These are phyloP conservation scores for Gossypium australe DNA, from an alignment of 345 rosid genomes.

Conservation along the genomic window DNA sequence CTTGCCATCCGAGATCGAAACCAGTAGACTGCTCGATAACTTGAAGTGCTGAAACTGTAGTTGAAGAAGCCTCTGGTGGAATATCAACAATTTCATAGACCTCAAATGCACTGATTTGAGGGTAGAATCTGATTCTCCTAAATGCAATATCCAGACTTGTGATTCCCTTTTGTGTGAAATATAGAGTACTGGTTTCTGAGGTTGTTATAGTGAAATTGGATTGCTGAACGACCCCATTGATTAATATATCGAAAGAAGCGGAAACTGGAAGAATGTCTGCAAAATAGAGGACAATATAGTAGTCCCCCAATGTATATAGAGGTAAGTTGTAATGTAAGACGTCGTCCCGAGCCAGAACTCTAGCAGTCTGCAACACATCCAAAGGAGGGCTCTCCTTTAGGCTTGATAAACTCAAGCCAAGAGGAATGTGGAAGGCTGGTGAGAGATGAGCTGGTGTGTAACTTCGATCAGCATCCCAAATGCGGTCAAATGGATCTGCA, in stretches of 20 bases:
- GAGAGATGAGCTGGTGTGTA: constrained; percentile 59
- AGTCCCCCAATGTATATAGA: constrained; percentile 44
- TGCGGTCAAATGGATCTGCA: constrained; percentile 69
- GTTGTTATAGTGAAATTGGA: constrained; percentile 44
- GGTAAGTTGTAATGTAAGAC: constrained; percentile 51
- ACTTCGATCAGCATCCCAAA: constrained; percentile 75
- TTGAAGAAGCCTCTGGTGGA: constrained; percentile 72
- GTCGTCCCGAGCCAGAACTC: constrained; percentile 55
- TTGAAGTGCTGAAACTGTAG: constrained; percentile 89
- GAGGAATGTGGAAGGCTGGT: constrained; percentile 28
- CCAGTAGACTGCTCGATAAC: constrained; percentile 78
- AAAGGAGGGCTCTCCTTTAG: constrained; percentile 55
- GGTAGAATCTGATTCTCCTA: constrained; percentile 43
- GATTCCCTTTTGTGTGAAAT: constrained; percentile 40
- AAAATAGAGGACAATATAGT: constrained; percentile 69
- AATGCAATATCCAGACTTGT: constrained; percentile 56
- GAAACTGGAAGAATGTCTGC: constrained; percentile 74
- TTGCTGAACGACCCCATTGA: constrained; percentile 50
- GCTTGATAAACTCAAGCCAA: constrained; percentile 31
- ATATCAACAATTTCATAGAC: constrained; percentile 59
- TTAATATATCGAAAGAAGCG: constrained; percentile 54
- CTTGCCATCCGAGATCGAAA: constrained; percentile 79
- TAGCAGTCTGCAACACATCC: constrained; percentile 66
- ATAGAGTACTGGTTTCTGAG: constrained; percentile 46
- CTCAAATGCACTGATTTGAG: constrained; percentile 72